Evolutionary conservation across 116 monocot genomes (phyloP), one percentile per base, ranked within the genome.

Genomic region (Trichopus zeylanicus): DNA sequence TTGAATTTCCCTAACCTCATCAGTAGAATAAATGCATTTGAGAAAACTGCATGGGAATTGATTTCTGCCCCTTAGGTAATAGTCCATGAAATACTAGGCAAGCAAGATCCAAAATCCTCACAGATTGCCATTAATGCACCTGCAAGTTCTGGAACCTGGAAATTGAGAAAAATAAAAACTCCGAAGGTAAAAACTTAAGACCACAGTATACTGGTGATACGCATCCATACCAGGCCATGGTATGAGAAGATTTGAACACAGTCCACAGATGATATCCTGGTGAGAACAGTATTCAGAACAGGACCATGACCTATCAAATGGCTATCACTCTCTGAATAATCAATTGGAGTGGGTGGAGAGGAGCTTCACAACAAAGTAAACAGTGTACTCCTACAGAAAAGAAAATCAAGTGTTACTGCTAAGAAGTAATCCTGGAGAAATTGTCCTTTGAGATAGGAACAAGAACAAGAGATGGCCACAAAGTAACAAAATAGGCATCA

Each of bases 1-100:
- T 98, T 87, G 63, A 91, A 98, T 66, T 88, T 87, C 91, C 98
- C 91, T 26, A 98, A 67, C 53, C 92, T 74, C 61, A 98, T 46
- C 24, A 98, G 83, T 66, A 98, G 85, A 53, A 98, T 84, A 67
- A 98, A 98, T 46, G 98, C 98, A 83, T 80, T 88, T 51, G 98
- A 98, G 66, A 98, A 98, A 31, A 98, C 80, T 31, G 88, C 48
- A 63, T 91, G 76, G 20, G 72, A 62, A 64, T 81, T 72, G 15
- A 91, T 73, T 66, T 84, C 78, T 77, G 88, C 91, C 9, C 86
- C 81, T 30, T 74, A 33, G 16, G 74, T 39, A 29, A 71, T 70
- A 12, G 73, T 78, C 89, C 89, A 78, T 34, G 80, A 73, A 26
- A 70, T 61, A 49, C 47, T 80, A 11, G 98, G 92, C 10, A 52